phyloP scores from a whole-genome alignment of 257 asterid genomes.

The Rhazya stricta region DNA sequence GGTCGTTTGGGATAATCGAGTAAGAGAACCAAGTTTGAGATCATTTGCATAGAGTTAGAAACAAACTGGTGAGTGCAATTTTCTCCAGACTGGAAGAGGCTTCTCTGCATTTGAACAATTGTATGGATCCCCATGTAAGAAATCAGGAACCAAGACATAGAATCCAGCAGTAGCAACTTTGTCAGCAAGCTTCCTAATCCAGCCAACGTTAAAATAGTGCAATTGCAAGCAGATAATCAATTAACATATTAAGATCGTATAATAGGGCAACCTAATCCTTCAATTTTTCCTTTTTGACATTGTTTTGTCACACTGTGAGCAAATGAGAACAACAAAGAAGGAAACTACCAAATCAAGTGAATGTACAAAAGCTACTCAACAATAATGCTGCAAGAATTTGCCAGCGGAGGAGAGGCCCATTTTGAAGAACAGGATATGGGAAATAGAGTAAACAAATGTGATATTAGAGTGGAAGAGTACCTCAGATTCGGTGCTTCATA shows the following conservation, averaged over 20 bases:
- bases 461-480: background rate
- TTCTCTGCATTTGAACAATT: conserved; percentile 31
- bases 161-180: conserved; percentile 58
- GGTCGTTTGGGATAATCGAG: background rate
- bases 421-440: background rate
- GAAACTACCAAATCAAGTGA: background rate
- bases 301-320: too few species aligned
- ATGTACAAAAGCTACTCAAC: background rate
- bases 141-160: conserved; percentile 61
- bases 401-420: too few species aligned
- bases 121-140: conserved; percentile 50
- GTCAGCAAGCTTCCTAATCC: conserved; percentile 55
- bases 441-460: background rate
- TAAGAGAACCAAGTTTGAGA: too few species aligned
- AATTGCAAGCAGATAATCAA: too few species aligned
- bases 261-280: too few species aligned
- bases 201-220: background rate
- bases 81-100: conserved; percentile 36
- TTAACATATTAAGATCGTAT: too few species aligned
- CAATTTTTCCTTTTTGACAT: too few species aligned
- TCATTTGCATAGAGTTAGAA: background rate
- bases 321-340: too few species aligned
- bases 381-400: background rate
- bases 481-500: conserved; percentile 28
- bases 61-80: conserved; percentile 43